Evolutionary conservation across 78 protist genomes (phyloP), one percentile per base, ranked within the genome.

Genomic region (Salpingoeca rosetta): DNA sequence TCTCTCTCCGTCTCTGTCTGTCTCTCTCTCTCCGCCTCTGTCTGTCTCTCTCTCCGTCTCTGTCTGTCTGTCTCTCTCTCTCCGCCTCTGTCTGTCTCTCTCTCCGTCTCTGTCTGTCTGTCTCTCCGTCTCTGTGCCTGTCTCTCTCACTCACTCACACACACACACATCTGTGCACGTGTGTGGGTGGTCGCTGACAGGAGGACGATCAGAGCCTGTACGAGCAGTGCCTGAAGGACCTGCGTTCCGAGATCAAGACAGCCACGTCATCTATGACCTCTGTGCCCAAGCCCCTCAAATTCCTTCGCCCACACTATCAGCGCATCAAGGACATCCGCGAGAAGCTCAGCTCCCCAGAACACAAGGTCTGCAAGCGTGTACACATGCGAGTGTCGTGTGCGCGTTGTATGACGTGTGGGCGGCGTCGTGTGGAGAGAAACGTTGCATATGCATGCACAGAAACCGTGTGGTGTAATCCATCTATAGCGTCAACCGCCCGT

Each of bases 251-350:
- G 84, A 92, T 96, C 45, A 89, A 91, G 35, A 45, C 92, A 28
- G 57, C 96, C 1, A 97, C 99, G 12, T 79, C 92, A 2, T 90
- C 96, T 42, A 95, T 98, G 96, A 97, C 98, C 1, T 92, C 97
- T 17, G 98, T 96, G 22, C 99, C 99, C 76, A 97, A 97, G 91
- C 99, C 99, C 24, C 92, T 98, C 90, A 98, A 98, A 91, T 98
- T 97, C 84, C 76, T 97, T 37, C 88, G 95, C 24, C 87, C 92
- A 35, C 98, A 95, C 90, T 96, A 90, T 83, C 43, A 25, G 25
- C 40, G 84, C 1, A 84, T 97, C 35, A 87, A 82, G 7, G 91
- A 51, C 1, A 27, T 44, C 28, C 87, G 75, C 85, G 87, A 28
- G 36, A 81, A 0, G 37, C 35, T 77, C 35, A 1, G 86, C 44